Evolutionary conservation across 306 rosid genomes (phyloP), one percentile per base, ranked within the genome.

Genomic region (Glycyrrhiza uralensis): DNA sequence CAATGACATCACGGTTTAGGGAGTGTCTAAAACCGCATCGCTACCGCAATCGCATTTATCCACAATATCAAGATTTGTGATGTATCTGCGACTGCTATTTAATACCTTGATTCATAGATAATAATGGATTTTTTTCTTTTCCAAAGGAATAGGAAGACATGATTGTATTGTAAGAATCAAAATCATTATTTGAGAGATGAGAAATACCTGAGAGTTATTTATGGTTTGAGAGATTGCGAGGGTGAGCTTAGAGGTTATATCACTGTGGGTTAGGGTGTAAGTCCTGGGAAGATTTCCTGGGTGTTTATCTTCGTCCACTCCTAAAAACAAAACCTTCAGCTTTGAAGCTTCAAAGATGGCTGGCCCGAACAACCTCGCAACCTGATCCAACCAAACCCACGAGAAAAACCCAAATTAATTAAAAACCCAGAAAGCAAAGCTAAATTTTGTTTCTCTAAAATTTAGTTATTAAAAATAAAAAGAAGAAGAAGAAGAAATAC

Each of bases 271-370:
- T 19, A 94, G 80, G 0, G 99, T 94, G 38, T 91, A 94, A 44
- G 95, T 89, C 72, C 99, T 89, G 0, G 88, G 96, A 69, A 87
- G 90, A 44, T 88, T 87, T 29, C 88, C 96, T 4, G 97, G 99
- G 47, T 94, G 99, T 62, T 94, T 91, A 66, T 91, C 71, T 75
- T 94, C 85, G 15, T 89, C 99, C 9, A 85, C 94, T 38, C 97
- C 96, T 56, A 94, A 79, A 56, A 91, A 89, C 47, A 91, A 79
- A 35, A 94, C 97, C 84, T 89, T 94, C 26, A 94, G 75, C 80
- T 94, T 94, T 5, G 99, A 94, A 44, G 97, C 85, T 81, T 91
- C 99, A 76, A 94, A 94, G n/a, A 90, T 94, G 0, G 97, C 74
- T 1, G 97, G 97, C 4, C 97, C 99, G 58, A 94, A 94, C 60